phyloP scores from a whole-genome alignment of 768 basidiomycete genomes.

The Amanita muscaria region DNA sequence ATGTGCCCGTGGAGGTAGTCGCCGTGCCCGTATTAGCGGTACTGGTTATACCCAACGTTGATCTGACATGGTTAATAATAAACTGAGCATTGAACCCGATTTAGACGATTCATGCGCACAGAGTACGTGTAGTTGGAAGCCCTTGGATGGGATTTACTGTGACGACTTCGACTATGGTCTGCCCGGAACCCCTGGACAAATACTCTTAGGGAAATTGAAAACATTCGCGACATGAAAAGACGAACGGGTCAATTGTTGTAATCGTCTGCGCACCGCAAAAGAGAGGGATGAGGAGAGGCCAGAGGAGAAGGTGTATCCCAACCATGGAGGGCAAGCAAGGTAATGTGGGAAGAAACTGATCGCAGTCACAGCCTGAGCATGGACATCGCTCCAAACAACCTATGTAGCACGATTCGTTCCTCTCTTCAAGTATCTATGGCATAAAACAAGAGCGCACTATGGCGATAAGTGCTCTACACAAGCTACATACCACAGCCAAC shows the following conservation, averaged over 20 bases:
- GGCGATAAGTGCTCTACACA: no score
- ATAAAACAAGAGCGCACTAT: no score
- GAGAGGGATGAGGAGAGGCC: slow-evolving; percentile 13
- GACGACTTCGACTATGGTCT: slow-evolving; percentile 42
- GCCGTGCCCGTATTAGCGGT: slow-evolving; percentile 14
- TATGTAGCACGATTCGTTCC: no score
- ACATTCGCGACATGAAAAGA: slow-evolving; percentile 1
- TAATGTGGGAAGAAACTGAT: no score
- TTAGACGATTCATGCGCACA: no score
- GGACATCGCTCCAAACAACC: no score
- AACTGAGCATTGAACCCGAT: no score
- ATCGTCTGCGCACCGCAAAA: slow-evolving; percentile 34
- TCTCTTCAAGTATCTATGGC: no score
- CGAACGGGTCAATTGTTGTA: slow-evolving; percentile 42
- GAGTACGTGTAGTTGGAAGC: slow-evolving; percentile 28
- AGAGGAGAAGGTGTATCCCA: slow-evolving; percentile 7
- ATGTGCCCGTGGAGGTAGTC: slow-evolving; percentile 15
- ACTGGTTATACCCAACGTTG: neutral
- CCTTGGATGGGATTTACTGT: slow-evolving; percentile 31
- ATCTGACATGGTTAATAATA: neutral
- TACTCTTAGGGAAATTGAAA: neutral
- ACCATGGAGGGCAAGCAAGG: neutral
- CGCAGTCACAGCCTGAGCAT: neutral
- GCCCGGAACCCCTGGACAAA: slow-evolving; percentile 28
- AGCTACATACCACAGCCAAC: no score